These are phyloP conservation scores for Lactarius evosmus DNA, from an alignment of 768 basidiomycete genomes.

Conservation along the genomic window DNA sequence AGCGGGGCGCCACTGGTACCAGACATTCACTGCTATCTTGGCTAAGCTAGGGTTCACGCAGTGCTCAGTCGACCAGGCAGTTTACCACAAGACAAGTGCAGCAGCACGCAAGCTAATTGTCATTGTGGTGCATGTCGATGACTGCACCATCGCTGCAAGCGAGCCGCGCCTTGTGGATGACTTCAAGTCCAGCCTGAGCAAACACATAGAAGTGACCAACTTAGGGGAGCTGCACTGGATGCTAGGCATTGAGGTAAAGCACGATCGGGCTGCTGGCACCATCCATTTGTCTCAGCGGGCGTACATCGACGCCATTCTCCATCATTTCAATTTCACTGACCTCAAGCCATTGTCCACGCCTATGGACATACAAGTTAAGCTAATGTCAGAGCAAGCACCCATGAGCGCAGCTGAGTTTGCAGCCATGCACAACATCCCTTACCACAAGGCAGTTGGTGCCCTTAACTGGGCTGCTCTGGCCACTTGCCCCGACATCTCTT, in stretches of 20 bases:
- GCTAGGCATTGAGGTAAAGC: slow-evolving; percentile 11
- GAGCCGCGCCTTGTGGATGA: neutral
- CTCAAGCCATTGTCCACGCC: slow-evolving; percentile 30
- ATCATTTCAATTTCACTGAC: slow-evolving; percentile 30
- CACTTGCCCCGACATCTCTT: slow-evolving; percentile 42
- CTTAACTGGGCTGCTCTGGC: slow-evolving; percentile 37
- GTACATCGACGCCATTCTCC: slow-evolving; percentile 33
- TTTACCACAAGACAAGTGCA: slow-evolving; percentile 21
- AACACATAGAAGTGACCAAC: neutral
- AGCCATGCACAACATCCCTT: slow-evolving; percentile 27
- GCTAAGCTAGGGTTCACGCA: slow-evolving; percentile 25
- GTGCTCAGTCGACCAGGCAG: slow-evolving; percentile 20
- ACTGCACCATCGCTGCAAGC: slow-evolving; percentile 22
- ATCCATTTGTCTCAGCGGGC: slow-evolving; percentile 27
- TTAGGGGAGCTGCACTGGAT: slow-evolving; percentile 4
- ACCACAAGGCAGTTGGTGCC: slow-evolving; percentile 34
- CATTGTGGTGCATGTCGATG: slow-evolving; percentile 25
- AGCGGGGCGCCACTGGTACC: neutral
- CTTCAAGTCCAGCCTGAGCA: slow-evolving; percentile 22
- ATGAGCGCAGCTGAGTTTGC: neutral
- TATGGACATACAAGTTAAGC: slow-evolving; percentile 29
- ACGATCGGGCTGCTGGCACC: neutral
- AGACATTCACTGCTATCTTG: slow-evolving; percentile 15
- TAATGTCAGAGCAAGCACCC: neutral
- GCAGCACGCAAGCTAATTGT: slow-evolving; percentile 18